Evolutionary conservation across 352 stramenopile genomes (phyloP).

Genomic region (Pseudoperonospora humuli): DNA sequence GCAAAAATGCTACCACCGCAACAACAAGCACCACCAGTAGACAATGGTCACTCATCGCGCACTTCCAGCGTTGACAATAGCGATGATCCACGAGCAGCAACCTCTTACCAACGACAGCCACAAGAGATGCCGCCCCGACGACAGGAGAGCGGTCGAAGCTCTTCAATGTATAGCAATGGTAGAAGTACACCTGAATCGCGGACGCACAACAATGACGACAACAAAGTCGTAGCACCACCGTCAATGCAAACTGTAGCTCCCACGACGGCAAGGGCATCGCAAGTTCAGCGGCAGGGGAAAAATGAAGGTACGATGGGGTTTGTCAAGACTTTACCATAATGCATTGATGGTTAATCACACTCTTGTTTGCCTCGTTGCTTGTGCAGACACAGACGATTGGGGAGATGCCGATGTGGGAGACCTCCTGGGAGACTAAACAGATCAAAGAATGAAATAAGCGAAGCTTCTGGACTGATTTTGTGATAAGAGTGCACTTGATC

Average conservation of each 20-base stretch:
- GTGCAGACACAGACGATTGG: conserved; percentile 68
- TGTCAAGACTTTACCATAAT: too few species aligned
- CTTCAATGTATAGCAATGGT: conserved; percentile 17
- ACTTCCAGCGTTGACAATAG: conserved; percentile 12
- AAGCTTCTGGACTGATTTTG: conserved; percentile 11
- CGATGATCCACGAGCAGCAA: conserved; percentile 13
- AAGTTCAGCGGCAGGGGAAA: conserved; percentile 35
- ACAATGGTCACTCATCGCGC: conserved; percentile 19
- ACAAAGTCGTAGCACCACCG: conserved; percentile 35
- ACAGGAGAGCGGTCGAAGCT: conserved; percentile 14
- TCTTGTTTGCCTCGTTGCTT: not conserved
- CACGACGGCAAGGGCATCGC: conserved; percentile 16
- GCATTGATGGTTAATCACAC: too few species aligned
- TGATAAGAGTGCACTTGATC: conserved; percentile 3
- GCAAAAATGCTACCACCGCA: conserved; percentile 31
- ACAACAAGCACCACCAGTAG: conserved; percentile 16
- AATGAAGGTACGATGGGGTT: conserved; percentile 40
- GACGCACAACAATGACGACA: conserved; percentile 24
- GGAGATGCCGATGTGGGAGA: conserved; percentile 73
- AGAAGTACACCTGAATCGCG: conserved; percentile 13
- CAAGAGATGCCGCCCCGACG: conserved; percentile 24
- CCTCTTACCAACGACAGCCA: conserved; percentile 19
- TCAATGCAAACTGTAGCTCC: conserved; percentile 30
- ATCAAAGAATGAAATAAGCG: not conserved
- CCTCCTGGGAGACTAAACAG: conserved; percentile 49